These are phyloP conservation scores for Ganoderma lingzhi DNA, from an alignment of 1,284 basidiomycete genomes.

Conservation along the genomic window DNA sequence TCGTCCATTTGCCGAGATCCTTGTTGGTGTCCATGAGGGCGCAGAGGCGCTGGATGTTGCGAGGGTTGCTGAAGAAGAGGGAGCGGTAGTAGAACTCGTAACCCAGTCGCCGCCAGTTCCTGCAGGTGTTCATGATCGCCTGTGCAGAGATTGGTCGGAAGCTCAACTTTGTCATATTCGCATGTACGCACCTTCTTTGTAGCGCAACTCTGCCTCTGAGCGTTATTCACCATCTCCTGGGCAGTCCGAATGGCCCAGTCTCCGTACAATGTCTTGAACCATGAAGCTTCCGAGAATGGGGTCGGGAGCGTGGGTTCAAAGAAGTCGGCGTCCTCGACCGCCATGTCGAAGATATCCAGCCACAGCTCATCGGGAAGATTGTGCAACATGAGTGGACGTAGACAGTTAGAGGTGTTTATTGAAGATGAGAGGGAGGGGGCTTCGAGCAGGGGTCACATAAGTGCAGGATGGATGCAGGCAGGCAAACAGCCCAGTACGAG, in stretches of 20 bases:
- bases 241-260: constrained; percentile 68
- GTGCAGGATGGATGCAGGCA: constrained; percentile 10
- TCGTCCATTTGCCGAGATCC: constrained; percentile 69
- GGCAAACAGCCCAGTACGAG: background rate
- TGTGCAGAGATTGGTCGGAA: constrained; percentile 37
- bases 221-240: constrained; percentile 58
- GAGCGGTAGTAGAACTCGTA: constrained; percentile 70
- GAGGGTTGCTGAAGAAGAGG: constrained; percentile 66
- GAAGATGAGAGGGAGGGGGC: constrained; percentile 3
- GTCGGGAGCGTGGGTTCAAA: constrained; percentile 65
- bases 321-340: constrained; percentile 70
- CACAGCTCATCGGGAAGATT: constrained; percentile 71
- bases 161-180: constrained; percentile 8
- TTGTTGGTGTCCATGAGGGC: constrained; percentile 56
- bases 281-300: constrained; percentile 64
- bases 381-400: constrained; percentile 31
- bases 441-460: constrained; percentile 18
- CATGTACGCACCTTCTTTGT: constrained; percentile 64
- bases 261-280: constrained; percentile 58
- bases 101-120: constrained; percentile 52
- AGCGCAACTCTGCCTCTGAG: constrained; percentile 64
- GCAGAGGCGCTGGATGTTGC: constrained; percentile 56
- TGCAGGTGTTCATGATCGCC: constrained; percentile 70
- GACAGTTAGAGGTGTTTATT: background rate
- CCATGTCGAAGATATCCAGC: constrained; percentile 71